Evolutionary conservation across 495 filamentous ascomycete species (phyloP), one percentile per base, ranked within the genome.

Genomic region (Talaromyces trachyspermus): DNA sequence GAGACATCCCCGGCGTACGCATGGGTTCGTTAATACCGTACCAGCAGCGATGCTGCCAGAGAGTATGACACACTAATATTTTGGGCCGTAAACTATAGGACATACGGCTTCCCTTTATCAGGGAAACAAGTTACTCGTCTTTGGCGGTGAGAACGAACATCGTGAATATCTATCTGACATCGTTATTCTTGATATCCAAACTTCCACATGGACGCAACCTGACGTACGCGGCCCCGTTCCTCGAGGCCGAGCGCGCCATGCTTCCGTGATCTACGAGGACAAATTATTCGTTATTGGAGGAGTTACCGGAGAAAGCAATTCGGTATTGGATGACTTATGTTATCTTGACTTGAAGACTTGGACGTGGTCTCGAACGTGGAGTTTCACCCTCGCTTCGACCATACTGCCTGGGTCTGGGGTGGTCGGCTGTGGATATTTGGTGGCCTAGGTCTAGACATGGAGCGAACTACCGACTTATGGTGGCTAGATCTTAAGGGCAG

Each of bases 381-480:
- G 82, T 44, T 97, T 97, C 62, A 89, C 94, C 78, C 86, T 20
- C 79, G 92, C 10, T 98, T 94, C 57, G 92, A 98, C 53, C 94
- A 98, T 60, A 84, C 88, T 4, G 88, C 86, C 19, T 95, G 87
- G 77, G 79, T 95, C 35, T 95, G 89, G 85, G 80, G 83, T 44
- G 89, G 86, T 30, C 80, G 87, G 25, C 81, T 98, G 23, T 98
- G 91, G 91, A 89, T 96, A n/a, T 96, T 91, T 66, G 92, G 92
- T 27, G 92, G 92, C 18, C 69, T 97, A 43, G 87, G 85, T 40
- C 87, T 89, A 48, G 89, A 95, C 49, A 95, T 95, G 89, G 90
- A 95, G 62, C 88, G 91, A 55, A 86, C 84, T 42, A 89, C 87
- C 32, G 92, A 98, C 64, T 76, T 98, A 24, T 95, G 89, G 84